Evolutionary conservation across 345 rosid genomes (phyloP).

Genomic region (Rhodomyrtus tomentosa): DNA sequence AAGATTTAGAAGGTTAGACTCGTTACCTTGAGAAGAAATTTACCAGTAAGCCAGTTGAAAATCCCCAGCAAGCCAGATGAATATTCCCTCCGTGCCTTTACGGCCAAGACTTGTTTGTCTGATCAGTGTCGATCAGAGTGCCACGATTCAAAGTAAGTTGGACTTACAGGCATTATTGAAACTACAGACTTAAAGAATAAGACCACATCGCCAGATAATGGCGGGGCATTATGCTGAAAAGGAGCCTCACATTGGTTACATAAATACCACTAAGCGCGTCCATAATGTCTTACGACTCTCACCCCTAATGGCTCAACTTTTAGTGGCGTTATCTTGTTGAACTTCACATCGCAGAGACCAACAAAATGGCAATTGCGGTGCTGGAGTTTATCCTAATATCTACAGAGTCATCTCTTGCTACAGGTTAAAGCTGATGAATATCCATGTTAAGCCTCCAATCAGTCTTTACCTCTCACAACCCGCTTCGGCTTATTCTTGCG

Average conservation of each 20-base stretch:
- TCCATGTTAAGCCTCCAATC: not conserved
- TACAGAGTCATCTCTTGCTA: not conserved
- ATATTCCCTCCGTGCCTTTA: not conserved
- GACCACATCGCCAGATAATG: accelerated
- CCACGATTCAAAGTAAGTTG: no score
- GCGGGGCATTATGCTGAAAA: not conserved
- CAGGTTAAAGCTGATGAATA: not conserved
- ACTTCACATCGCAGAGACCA: not conserved
- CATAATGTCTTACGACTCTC: not conserved
- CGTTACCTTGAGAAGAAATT: accelerated
- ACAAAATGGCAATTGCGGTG: not conserved
- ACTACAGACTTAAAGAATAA: not conserved
- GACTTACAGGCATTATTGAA: not conserved
- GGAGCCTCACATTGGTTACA: not conserved
- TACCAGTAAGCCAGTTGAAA: not conserved
- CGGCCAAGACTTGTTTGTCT: no score
- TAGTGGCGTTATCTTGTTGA: not conserved
- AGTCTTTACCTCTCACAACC: not conserved
- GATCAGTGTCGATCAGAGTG: no score
- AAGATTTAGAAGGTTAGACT: not conserved
- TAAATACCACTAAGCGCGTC: not conserved
- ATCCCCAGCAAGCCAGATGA: not conserved
- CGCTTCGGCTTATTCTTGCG: not conserved
- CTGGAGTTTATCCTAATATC: not conserved
- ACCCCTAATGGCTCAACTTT: not conserved